phyloP scores from a whole-genome alignment of 352 stramenopile genomes.

The Phytophthora cajani region DNA sequence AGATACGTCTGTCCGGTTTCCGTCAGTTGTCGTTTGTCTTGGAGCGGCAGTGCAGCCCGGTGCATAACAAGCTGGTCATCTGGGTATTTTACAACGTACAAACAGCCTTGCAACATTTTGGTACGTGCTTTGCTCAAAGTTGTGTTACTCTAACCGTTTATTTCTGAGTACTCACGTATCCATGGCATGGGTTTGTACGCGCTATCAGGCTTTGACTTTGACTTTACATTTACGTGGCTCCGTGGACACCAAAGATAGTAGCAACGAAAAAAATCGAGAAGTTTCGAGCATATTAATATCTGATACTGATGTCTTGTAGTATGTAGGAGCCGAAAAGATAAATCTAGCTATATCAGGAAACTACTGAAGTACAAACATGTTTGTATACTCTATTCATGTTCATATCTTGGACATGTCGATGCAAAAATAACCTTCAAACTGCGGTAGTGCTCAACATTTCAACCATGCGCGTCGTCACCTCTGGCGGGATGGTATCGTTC shows the following conservation, averaged over 20 bases:
- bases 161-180: too few species aligned
- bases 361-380: too few species aligned
- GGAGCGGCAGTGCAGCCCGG: neutral
- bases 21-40: constrained; percentile 1
- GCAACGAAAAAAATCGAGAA: too few species aligned
- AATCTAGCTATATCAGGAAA: too few species aligned
- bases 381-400: neutral
- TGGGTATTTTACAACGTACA: constrained; percentile 11
- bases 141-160: too few species aligned
- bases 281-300: too few species aligned
- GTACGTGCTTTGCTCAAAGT: neutral
- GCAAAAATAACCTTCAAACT: neutral
- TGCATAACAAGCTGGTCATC: neutral
- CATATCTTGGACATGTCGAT: neutral
- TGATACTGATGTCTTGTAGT: too few species aligned
- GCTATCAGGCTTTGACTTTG: neutral
- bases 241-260: neutral
- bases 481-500: neutral
- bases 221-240: neutral
- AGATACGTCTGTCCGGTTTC: neutral
- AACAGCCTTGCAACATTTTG: neutral
- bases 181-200: too few species aligned
- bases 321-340: too few species aligned
- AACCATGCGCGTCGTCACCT: neutral
- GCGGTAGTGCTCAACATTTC: neutral